Percentiles rank a stretch among this genome's conserved stretches.
Evolutionary conservation across 495 filamentous ascomycete species (phyloP).

Genomic region (Barbatosphaeria neglecta): DNA sequence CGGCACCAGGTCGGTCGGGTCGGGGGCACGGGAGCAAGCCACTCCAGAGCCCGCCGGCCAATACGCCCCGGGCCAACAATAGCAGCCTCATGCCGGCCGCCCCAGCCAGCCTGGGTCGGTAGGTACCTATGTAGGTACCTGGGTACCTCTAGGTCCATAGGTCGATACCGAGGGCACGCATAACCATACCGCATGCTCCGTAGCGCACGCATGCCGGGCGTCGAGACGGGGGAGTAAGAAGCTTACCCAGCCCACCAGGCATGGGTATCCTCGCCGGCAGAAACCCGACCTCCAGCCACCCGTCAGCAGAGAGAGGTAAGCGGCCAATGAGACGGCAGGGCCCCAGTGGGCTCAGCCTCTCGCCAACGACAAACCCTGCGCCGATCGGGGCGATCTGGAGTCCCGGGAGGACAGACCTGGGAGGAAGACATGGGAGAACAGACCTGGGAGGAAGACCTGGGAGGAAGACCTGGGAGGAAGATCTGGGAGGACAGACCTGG

Average conservation of each 20-base stretch:
- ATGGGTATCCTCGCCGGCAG: not conserved
- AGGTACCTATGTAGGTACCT: too few species aligned
- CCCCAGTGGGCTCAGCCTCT: not conserved
- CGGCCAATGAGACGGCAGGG: not conserved
- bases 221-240: too few species aligned
- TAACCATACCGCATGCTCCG: too few species aligned
- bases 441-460: not conserved
- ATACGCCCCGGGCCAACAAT: conserved; percentile 1
- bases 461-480: not conserved
- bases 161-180: too few species aligned
- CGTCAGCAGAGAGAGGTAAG: not conserved
- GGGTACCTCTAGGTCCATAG: too few species aligned
- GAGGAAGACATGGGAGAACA: not conserved
- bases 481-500: not conserved
- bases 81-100: not conserved
- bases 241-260: not conserved
- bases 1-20: not conserved
- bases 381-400: not conserved
- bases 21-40: not conserved
- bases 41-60: too few species aligned
- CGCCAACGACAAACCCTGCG: not conserved
- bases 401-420: too few species aligned
- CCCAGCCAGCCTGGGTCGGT: not conserved
- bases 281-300: not conserved
- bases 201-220: too few species aligned